Base-by-base conservation (phyloP, 768 basidiomycete genomes). In the Tremella fuciformis region DNA sequence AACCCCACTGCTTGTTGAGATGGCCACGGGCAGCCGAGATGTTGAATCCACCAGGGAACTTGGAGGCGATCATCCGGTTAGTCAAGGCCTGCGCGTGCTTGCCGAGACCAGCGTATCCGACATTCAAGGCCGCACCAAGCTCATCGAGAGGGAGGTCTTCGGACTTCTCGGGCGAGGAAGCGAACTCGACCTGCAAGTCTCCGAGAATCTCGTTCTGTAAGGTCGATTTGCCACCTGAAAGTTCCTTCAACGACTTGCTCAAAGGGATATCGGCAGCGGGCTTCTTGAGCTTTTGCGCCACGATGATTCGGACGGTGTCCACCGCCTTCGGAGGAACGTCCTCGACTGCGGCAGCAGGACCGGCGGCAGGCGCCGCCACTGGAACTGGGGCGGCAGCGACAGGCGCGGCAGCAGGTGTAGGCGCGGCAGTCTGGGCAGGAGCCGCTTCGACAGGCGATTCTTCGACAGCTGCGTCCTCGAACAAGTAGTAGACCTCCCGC, bases 31-130 rank as follows among this genome's bases (percentile, higher is more conserved):
- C 91, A 11, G 89, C 84, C 7, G 93, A 89, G 18, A 87, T 81
- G 67, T 96, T 96, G 84, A 99, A 99, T 37, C 94, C 94, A 76
- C 96, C 96, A 29, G 96, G 96, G 90, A 99, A 94, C 80, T 99
- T 99, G 48, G 86, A 86, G 58, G 92, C 90, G 52, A 97, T 82
- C 74, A 97, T 83, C 57, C 96, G 89, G 25, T 92, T 90, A 52
- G 97, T 82, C 42, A 99, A 83, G 19, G 91, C 87, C 46, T 84
- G 87, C 13, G 89, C 89, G 79, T 98, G 91, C 78, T 98, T 99
- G 72, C 96, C 96, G 24, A 94, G 84, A 3, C 82, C 73, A 39
- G 84, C 80, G 79, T 89, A 89, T 6, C 92, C 92, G 54, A 84
- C 81, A 9, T 83, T 81, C 34, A 98, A 80, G 15, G 89, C 86